Percentiles rank a stretch among this genome's conserved stretches.
Evolutionary conservation across 2,329 filamentous ascomycete species (phyloP).

Genomic region (Aspergillus sp.): DNA sequence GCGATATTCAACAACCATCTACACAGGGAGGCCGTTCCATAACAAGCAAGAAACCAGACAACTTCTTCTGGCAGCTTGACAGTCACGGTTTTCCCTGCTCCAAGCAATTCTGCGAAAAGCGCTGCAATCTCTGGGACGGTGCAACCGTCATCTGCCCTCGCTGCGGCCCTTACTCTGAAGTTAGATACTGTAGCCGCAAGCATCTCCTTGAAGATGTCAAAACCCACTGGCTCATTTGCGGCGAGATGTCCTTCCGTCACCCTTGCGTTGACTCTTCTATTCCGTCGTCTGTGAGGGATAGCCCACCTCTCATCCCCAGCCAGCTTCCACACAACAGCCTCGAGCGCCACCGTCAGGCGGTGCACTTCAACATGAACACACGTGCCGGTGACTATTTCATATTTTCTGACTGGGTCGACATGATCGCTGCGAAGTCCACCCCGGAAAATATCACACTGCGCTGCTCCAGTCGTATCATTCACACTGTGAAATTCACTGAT

Average conservation of each 20-base stretch:
- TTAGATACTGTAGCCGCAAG: conserved; percentile 40
- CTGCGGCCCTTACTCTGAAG: conserved; percentile 39
- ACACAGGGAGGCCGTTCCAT: not conserved
- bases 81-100: conserved; percentile 48
- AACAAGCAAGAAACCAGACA: conserved; percentile 15
- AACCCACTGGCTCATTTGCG: conserved; percentile 35
- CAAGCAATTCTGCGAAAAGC: conserved; percentile 25
- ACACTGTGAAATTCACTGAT: conserved; percentile 25
- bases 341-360: conserved; percentile 38
- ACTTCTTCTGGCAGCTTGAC: conserved; percentile 46
- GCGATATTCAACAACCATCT: not conserved
- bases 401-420: conserved; percentile 30
- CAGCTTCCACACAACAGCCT: conserved; percentile 30
- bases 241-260: conserved; percentile 19
- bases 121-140: conserved; percentile 33
- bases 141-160: conserved; percentile 37
- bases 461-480: conserved; percentile 25
- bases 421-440: conserved; percentile 11
- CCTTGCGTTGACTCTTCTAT: conserved; percentile 23
- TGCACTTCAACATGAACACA: conserved; percentile 28
- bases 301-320: conserved; percentile 28
- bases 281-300: conserved; percentile 17
- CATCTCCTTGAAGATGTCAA: conserved; percentile 37
- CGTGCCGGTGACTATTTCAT: conserved; percentile 35
- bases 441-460: conserved; percentile 11